Conservation (phyloP, 2,329 filamentous ascomycete species). For the Metarhizium sp. region DNA sequence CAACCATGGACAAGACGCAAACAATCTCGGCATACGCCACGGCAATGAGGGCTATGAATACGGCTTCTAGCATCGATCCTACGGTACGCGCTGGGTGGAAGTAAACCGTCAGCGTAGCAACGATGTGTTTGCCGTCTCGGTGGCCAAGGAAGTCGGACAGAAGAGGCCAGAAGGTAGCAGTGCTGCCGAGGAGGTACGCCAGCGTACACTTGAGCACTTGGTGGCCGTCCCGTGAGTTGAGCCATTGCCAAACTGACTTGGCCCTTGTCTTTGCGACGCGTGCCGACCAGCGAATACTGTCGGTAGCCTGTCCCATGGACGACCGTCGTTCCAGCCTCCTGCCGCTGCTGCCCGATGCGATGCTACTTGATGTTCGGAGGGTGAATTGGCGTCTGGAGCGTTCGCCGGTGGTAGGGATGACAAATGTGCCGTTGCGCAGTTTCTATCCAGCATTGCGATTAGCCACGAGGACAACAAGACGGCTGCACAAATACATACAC, state of each 20-base stretch:
- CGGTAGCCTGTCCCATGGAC: constrained; percentile 9
- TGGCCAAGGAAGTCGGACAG: constrained; percentile 67
- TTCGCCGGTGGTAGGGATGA: constrained; percentile 79
- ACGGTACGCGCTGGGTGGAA: constrained; percentile 83
- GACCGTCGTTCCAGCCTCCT: constrained; percentile 11
- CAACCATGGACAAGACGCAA: constrained; percentile 78
- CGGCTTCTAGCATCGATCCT: constrained; percentile 84
- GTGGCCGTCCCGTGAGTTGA: constrained; percentile 63
- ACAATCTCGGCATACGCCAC: constrained; percentile 63
- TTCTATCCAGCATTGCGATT: constrained; percentile 35
- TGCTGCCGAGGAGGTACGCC: constrained; percentile 76
- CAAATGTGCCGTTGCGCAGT: constrained; percentile 77
- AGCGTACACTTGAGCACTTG: constrained; percentile 85
- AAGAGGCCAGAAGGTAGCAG: constrained; percentile 72
- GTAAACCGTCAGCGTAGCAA: constrained; percentile 88
- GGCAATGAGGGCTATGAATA: constrained; percentile 65
- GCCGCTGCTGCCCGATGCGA: constrained; percentile 16
- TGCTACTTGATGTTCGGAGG: constrained; percentile 44
- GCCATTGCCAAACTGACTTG: constrained; percentile 44
- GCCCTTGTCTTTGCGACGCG: constrained; percentile 20
- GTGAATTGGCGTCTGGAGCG: constrained; percentile 73
- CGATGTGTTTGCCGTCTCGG: constrained; percentile 87
- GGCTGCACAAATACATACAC: constrained; percentile 23
- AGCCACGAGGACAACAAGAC: background rate
- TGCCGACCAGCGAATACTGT: constrained; percentile 7